Base-by-base conservation (phyloP, 805 yeast genomes). In the Wickerhamiella siamensis region DNA sequence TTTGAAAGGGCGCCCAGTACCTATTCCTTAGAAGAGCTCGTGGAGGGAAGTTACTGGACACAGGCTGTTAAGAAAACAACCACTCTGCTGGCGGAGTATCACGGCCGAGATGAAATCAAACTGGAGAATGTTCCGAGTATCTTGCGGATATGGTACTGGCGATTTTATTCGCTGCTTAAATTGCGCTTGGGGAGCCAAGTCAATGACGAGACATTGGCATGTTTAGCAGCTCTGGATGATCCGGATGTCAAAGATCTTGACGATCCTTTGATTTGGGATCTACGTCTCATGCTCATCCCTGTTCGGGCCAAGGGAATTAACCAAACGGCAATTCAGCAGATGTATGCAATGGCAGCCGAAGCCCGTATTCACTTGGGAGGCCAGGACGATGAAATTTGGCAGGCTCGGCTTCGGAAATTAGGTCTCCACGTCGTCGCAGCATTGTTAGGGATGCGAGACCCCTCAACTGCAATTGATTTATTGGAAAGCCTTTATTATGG, bases 281-380 rank as follows among this genome's bases (percentile, higher is more conserved):
- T 63, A 20, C 41, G 65, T 26, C 47, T 61, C 8, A 41, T 60
- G 22, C 41, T 56, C 4, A 53, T 57, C 17, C 55, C 58, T 20
- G 48, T 60, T 15, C 57, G 52, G 37, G 48, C 60, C 4, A 51
- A 52, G 17, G 62, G 63, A 2, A 60, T 62, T 39, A 55, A 55
- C 39, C 63, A 57, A 33, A 42, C 52, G 5, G 58, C 62, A 2
- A 43, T 62, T 5, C 52, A 51, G 36, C 44, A 44, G 31, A 57
- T 57, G 45, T 62, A 63, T 41, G 39, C 50, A 6, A 42, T 63
- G 37, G 63, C 61, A 0, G 46, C 56, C 6, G 66, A 61, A 27
- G 64, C 65, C 1, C 47, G 64, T 17, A 38, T 40, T 5, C 55
- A 50, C 32, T 45, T 52, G 8, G 40, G 44, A 9, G 42, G 15